Base-by-base conservation (phyloP, 2,329 filamentous ascomycete genomes). In the Alternaria longipes region DNA sequence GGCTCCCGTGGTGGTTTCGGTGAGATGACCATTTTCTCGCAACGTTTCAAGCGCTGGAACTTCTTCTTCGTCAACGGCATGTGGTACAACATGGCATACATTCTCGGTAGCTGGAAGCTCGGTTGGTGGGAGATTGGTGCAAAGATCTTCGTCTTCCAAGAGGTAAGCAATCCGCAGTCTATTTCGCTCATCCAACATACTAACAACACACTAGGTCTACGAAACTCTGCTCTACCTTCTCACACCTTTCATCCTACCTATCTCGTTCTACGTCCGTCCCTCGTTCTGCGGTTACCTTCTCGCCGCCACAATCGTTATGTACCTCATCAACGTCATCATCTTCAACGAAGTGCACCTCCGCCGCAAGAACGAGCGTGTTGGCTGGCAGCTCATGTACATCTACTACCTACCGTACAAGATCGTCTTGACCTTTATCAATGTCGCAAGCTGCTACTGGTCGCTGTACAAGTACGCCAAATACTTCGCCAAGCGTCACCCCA, bases 1-100 rank as follows among this genome's bases (percentile, higher is more conserved):
- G 78, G 76, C 5, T 74, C 72, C 7, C 76, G 83, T 20, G 83
- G 82, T 42, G 83, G 83, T 0, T 85, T 83, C 55, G 83, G 83
- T 9, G 83, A 85, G 66, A 84, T 83, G 81, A 85, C 83, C 0
- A 79, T 85, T n/a, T 84, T 82, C 71, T 80, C 80, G 59, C 83
- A 85, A 67, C 76, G 83, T 2, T 84, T 85, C 65, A 78, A 78
- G 52, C 73, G 83, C 14, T 85, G 83, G 83, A 85, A 85, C 51
- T 85, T 84, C 71, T 85, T 85, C 72, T 82, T 84, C 54, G 80
- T 84, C 2, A 81, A 81, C 41, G 79, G 83, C 14, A 78, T 85
- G 69, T 84, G 76, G 68, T 82, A 84, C 65, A 81, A 84, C 63
- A 70, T 83, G 64, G 65, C 70, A 4, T 85, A 85, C 55, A 81